Percentiles rank a stretch among this genome's conserved stretches.
Evolutionary conservation across 2,329 filamentous ascomycete genomes (phyloP).

Genomic region (Ascochyta pisi): DNA sequence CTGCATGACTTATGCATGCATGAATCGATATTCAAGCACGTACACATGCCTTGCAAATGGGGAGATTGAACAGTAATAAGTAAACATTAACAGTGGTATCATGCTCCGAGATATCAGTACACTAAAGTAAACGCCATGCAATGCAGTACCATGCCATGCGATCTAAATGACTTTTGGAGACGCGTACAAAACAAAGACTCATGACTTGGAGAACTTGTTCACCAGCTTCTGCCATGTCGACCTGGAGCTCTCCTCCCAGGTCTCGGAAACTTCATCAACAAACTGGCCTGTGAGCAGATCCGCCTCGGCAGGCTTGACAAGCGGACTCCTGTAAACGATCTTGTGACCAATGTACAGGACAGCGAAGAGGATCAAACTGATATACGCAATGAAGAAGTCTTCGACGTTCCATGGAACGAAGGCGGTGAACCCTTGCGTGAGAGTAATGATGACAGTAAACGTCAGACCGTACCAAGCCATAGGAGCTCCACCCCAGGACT

Average conservation of each 20-base stretch:
- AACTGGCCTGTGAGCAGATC: constrained; percentile 53
- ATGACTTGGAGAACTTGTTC: constrained; percentile 29
- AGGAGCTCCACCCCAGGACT: constrained; percentile 41
- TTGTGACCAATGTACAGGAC: constrained; percentile 69
- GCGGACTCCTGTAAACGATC: constrained; percentile 43
- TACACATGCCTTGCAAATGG: not conserved
- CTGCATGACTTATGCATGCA: not conserved
- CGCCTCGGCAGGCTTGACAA: constrained; percentile 51
- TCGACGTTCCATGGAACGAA: constrained; percentile 49
- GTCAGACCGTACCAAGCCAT: constrained; percentile 48
- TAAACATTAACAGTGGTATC: constrained; percentile 19
- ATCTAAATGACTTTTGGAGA: constrained; percentile 21
- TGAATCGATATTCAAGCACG: not conserved
- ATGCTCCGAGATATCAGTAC: constrained; percentile 10
- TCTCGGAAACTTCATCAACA: constrained; percentile 37
- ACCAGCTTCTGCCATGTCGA: constrained; percentile 42
- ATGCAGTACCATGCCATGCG: constrained; percentile 29
- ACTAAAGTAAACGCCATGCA: constrained; percentile 26
- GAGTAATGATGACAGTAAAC: constrained; percentile 50
- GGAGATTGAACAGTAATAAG: not conserved
- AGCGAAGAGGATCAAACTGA: constrained; percentile 49
- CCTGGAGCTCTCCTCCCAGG: constrained; percentile 43
- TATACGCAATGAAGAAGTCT: constrained; percentile 50
- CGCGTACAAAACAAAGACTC: constrained; percentile 1
- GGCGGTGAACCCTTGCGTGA: constrained; percentile 52